Percentiles rank a stretch among this genome's conserved stretches.
phyloP scores from a whole-genome alignment of 192 early-diverging fungal genomes.

The Entomortierella parvispora region DNA sequence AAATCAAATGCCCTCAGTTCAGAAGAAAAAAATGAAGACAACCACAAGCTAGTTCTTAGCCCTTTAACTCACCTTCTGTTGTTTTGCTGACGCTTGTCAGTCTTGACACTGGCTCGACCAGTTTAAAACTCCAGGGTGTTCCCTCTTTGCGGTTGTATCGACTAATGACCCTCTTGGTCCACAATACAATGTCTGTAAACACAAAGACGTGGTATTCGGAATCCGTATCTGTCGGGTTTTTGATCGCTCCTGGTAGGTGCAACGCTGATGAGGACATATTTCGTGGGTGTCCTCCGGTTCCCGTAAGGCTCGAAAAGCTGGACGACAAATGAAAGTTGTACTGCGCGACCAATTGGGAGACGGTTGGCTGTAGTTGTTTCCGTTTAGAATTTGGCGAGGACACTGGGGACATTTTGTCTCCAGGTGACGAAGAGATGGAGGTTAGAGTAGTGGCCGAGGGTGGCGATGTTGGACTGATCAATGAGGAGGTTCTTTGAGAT shows the following conservation, averaged over 20 bases:
- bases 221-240: conserved; percentile 42
- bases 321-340: conserved; percentile 43
- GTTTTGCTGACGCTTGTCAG: conserved; percentile 43
- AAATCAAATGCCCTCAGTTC: not conserved
- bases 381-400: not conserved
- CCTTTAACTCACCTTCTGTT: conserved; percentile 19
- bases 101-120: conserved; percentile 42
- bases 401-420: conserved; percentile 5
- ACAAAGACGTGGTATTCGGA: conserved; percentile 50
- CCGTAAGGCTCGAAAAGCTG: conserved; percentile 29
- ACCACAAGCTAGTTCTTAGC: not conserved
- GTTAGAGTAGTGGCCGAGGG: conserved; percentile 19
- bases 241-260: conserved; percentile 37
- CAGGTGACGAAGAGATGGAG: conserved; percentile 22
- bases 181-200: conserved; percentile 46
- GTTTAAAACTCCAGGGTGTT: conserved; percentile 42
- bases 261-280: conserved; percentile 36
- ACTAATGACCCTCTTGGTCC: conserved; percentile 50
- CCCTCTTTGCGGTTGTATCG: conserved; percentile 49
- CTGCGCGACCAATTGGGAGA: conserved; percentile 28
- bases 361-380: conserved; percentile 11
- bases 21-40: not conserved
- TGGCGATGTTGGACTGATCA: conserved; percentile 13
- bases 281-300: conserved; percentile 9
- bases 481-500: conserved; percentile 3